These are phyloP conservation scores for Gaultheria prostrata DNA, from an alignment of 148 eudicot species.

Conservation along the genomic window DNA sequence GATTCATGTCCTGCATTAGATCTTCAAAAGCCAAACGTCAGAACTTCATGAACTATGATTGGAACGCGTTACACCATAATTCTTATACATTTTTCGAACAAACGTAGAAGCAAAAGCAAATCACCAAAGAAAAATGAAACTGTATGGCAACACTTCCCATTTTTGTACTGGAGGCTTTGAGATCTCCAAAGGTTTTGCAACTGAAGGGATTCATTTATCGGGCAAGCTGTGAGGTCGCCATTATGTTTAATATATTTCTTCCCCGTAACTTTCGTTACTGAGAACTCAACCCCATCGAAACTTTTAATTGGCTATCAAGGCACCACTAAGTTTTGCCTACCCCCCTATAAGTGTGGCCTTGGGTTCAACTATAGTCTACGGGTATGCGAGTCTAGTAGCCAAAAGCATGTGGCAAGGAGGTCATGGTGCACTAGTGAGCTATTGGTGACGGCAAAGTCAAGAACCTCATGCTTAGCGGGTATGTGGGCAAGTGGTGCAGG, in stretches of 20 bases:
- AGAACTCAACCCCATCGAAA: background rate
- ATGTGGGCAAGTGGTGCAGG: background rate
- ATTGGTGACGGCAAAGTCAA: background rate
- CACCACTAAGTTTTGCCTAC: background rate
- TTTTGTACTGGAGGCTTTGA: background rate
- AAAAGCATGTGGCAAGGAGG: background rate
- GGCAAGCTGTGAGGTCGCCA: background rate
- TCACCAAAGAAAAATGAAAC: background rate
- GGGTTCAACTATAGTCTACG: background rate
- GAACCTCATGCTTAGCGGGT: background rate
- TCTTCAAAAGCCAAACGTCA: constrained; percentile 5
- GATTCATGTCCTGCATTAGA: constrained; percentile 15
- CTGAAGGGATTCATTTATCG: background rate
- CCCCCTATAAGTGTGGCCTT: background rate
- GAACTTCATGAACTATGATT: background rate
- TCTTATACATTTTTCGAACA: background rate
- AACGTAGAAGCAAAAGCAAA: background rate
- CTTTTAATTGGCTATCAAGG: background rate
- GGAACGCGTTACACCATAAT: background rate
- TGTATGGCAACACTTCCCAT: background rate
- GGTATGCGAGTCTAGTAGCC: background rate
- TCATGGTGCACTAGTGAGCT: background rate
- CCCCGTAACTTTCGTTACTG: background rate
- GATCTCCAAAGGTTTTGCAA: background rate
- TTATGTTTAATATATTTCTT: background rate